Percentiles rank a stretch among this genome's conserved stretches.
phyloP scores from a whole-genome alignment of 306 rosid genomes.

The Ochetophila trinervis region DNA sequence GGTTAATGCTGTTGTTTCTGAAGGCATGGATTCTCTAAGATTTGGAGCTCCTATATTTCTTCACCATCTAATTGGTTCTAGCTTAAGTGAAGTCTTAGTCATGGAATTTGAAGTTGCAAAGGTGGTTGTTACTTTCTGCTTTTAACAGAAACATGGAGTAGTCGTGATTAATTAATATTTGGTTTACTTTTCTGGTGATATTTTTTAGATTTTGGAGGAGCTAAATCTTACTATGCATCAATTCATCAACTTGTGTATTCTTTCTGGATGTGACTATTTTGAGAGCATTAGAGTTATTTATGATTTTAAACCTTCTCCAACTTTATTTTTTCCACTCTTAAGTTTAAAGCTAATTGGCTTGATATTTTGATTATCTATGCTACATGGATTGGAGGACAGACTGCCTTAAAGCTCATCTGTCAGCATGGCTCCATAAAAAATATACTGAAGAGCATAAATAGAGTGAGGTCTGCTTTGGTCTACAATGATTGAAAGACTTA shows the following conservation, averaged over 20 bases:
- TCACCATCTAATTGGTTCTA: slow-evolving; percentile 96
- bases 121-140: slow-evolving; percentile 40
- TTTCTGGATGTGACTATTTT: slow-evolving; percentile 93
- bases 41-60: slow-evolving; percentile 94
- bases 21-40: slow-evolving; percentile 94
- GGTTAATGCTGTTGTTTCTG: slow-evolving; percentile 97
- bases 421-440: slow-evolving; percentile 88
- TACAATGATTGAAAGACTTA: neutral
- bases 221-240: slow-evolving; percentile 83
- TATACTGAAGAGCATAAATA: slow-evolving; percentile 75
- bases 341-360: neutral
- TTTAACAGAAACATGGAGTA: too few relatives aligned
- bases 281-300: slow-evolving; percentile 83
- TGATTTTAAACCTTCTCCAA: slow-evolving; percentile 9
- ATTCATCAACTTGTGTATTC: slow-evolving; percentile 93
- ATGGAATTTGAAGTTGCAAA: slow-evolving; percentile 92
- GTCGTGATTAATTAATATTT: slow-evolving; percentile 3
- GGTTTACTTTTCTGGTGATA: slow-evolving; percentile 25
- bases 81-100: slow-evolving; percentile 89
- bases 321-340: neutral
- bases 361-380: slow-evolving; percentile 19
- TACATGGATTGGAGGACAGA: slow-evolving; percentile 88
- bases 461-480: slow-evolving; percentile 62
- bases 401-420: slow-evolving; percentile 90
- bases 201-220: slow-evolving; percentile 78